Evolutionary conservation across 1,139 yeast species (phyloP), one percentile per base, ranked within the genome.

Genomic region (Blastobotrys persicus): DNA sequence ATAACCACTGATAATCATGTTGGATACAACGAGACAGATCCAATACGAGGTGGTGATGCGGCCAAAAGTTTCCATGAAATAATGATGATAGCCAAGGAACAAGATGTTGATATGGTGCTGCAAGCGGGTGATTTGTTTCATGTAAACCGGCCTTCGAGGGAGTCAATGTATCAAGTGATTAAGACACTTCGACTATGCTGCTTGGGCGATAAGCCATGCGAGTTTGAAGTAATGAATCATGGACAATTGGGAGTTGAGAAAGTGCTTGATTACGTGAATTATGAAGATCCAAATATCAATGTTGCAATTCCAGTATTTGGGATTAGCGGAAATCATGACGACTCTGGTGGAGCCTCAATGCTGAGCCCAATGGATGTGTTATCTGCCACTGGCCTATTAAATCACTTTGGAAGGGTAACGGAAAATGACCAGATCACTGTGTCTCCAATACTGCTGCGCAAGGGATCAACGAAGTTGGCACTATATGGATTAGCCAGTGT

Each of bases 1-100:
- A 69, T 92, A 17, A 89, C 98, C 1, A 89, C 98, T 1, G 99
- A 92, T 62, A 92, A 92, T 64, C 99, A 92, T 73, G 96, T 92
- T 28, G 99, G 99, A 1, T 91, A 83, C 64, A 81, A 82, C 53
- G 98, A 92, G 63, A 78, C 79, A 41, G 98, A 92, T 64, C 92
- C 96, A 0, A 82, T 92, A 9, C 76, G 95, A 26, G 96, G 97
- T 1, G 85, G 87, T 59, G 99, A 92, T 64, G 80, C 96, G 1
- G 86, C 95, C 84, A 76, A 69, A 48, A 87, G 96, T 0, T 92
- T 92, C 62, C 81, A 86, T 49, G 98, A 92, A 67, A 81, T 88
- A 52, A 79, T 89, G 75, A 70, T 69, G 53, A 65, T 88, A 2
- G 98, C 96, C n/a, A 73, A 74, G 55, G 77, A 76, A 2, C 69